Conservation (phyloP, 2,329 filamentous ascomycete species). For the Paracorniculantispora psalliotae region DNA sequence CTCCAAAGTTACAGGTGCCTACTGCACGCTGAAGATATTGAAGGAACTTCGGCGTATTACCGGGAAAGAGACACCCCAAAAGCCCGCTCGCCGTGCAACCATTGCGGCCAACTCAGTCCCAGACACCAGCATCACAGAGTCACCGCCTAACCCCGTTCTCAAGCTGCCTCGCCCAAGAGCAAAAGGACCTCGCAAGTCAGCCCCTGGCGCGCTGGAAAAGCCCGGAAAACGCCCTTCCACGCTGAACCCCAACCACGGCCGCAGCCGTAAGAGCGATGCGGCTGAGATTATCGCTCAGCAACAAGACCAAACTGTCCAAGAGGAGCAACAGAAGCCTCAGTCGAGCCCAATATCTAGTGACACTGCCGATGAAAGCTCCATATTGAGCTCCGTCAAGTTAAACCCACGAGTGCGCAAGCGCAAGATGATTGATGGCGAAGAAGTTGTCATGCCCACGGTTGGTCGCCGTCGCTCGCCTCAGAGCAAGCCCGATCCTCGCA, state of each 20-base stretch:
- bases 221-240: constrained; percentile 27
- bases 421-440: constrained; percentile 40
- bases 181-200: constrained; percentile 36
- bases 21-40: constrained; percentile 39
- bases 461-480: constrained; percentile 16
- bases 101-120: constrained; percentile 12
- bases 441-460: constrained; percentile 23
- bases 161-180: constrained; percentile 18
- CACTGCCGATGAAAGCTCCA: constrained; percentile 32
- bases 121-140: constrained; percentile 9
- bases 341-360: background rate
- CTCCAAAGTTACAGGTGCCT: constrained; percentile 41
- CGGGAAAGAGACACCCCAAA: constrained; percentile 16
- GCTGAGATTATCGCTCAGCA: background rate
- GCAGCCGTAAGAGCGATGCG: constrained; percentile 23
- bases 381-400: constrained; percentile 47
- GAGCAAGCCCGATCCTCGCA: constrained; percentile 15
- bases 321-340: background rate
- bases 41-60: constrained; percentile 34
- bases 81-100: constrained; percentile 17
- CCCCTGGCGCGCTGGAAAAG: constrained; percentile 31
- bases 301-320: background rate
- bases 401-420: constrained; percentile 43
- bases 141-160: constrained; percentile 7
- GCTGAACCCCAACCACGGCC: constrained; percentile 33